Conservation (phyloP, 1,139 yeast species). For the Nakaseomyces glabratus region DNA sequence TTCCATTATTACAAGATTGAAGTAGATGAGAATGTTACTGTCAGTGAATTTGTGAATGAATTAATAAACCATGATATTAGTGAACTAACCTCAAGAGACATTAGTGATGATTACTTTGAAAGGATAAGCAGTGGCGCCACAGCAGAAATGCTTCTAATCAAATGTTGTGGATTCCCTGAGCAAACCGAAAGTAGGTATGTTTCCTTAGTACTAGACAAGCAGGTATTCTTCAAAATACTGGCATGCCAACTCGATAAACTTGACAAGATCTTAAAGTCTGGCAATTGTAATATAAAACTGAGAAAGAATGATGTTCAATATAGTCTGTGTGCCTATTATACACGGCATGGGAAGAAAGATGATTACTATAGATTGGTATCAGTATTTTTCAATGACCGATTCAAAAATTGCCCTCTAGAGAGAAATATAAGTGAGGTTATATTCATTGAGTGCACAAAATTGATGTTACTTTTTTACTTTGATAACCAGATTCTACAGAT, state of each 20-base stretch:
- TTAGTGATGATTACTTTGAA: background rate
- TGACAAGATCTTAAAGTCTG: background rate
- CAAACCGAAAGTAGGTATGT: background rate
- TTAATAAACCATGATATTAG: background rate
- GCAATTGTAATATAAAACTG: background rate
- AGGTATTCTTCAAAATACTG: background rate
- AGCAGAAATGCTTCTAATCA: background rate
- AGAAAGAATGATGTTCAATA: slow-evolving; percentile 1
- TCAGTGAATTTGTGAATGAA: background rate
- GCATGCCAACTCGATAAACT: background rate
- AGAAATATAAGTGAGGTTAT: background rate
- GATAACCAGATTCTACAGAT: background rate
- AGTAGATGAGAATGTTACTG: background rate
- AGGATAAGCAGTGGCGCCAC: background rate
- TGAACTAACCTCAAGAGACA: background rate
- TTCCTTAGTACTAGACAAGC: background rate
- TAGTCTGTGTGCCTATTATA: background rate
- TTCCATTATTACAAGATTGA: background rate
- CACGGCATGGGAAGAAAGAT: background rate
- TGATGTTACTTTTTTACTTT: slow-evolving; percentile 2
- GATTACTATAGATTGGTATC: background rate
- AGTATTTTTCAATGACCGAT: background rate
- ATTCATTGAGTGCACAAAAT: background rate
- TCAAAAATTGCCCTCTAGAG: background rate
- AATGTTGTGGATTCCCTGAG: background rate